Conservation (phyloP, 2,329 filamentous ascomycete genomes). For the Coleophoma eucalyptorum region DNA sequence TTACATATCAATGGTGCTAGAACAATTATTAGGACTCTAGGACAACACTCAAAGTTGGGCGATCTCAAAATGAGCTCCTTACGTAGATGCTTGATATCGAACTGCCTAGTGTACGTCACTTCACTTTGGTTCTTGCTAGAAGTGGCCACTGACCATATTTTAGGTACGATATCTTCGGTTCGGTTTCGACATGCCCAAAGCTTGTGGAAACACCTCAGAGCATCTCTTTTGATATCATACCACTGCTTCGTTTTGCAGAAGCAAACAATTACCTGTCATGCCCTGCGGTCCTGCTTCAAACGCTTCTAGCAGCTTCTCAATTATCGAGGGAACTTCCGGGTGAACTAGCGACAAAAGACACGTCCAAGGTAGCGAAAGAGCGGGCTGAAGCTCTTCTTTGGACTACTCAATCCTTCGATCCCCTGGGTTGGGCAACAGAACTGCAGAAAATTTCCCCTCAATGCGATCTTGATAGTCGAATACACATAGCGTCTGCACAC, state of each 20-base stretch:
- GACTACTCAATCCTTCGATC: neutral
- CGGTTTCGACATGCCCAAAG: no score
- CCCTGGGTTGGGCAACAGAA: neutral
- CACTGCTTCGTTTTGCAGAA: neutral
- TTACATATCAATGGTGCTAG: neutral
- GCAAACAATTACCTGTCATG: neutral
- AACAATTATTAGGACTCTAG: neutral
- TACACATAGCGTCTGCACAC: neutral
- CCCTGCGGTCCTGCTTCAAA: neutral
- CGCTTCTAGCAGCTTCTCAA: neutral
- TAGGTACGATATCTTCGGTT: no score
- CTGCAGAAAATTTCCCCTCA: neutral
- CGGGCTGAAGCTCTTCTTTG: neutral
- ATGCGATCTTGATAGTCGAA: neutral
- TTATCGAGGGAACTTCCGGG: neutral
- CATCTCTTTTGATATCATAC: no score
- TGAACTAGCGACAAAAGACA: neutral
- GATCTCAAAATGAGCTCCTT: no score
- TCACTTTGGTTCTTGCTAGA: no score
- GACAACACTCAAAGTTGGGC: no score
- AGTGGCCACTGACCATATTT: no score
- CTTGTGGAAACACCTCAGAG: no score
- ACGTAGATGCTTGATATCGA: slow-evolving; percentile 17
- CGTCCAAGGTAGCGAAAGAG: neutral
- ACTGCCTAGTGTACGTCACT: neutral